These are phyloP conservation scores for Fusarium neocosmosporiellum DNA, from an alignment of 2,329 filamentous ascomycete species.

Conservation along the genomic window DNA sequence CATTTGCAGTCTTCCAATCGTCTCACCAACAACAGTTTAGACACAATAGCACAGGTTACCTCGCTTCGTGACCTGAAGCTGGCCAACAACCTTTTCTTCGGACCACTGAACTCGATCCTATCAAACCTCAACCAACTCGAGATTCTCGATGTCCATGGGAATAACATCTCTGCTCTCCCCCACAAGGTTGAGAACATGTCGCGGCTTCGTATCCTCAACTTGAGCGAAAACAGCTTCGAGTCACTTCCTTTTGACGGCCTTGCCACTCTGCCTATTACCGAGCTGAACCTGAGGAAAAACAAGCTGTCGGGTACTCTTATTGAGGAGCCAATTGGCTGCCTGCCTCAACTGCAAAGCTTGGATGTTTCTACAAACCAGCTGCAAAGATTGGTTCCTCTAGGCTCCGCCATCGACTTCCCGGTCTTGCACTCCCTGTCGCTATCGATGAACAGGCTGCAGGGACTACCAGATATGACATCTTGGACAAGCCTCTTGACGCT, in stretches of 20 bases:
- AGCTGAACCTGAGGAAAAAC: constrained; percentile 82
- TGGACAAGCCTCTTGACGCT: constrained; percentile 82
- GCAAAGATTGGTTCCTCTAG: constrained; percentile 59
- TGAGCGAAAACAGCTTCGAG: constrained; percentile 82
- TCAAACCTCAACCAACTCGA: constrained; percentile 76
- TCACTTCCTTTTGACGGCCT: constrained; percentile 77
- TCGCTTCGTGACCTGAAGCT: constrained; percentile 84
- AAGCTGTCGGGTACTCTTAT: constrained; percentile 80
- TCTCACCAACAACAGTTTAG: constrained; percentile 76
- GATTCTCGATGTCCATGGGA: constrained; percentile 82
- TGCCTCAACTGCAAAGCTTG: constrained; percentile 77
- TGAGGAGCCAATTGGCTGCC: constrained; percentile 64
- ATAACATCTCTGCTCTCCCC: constrained; percentile 80
- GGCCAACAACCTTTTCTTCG: constrained; percentile 79
- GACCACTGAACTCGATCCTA: constrained; percentile 73
- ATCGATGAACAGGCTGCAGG: constrained; percentile 82
- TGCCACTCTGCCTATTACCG: constrained; percentile 74
- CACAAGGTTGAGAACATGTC: constrained; percentile 73
- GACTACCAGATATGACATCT: constrained; percentile 77
- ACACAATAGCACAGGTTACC: constrained; percentile 78
- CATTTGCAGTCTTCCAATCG: constrained; percentile 78
- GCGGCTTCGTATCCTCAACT: constrained; percentile 79
- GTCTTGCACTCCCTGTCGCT: constrained; percentile 78
- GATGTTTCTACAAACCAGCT: constrained; percentile 84
- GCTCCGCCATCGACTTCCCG: constrained; percentile 70